Base-by-base conservation (phyloP, 1,284 basidiomycete genomes). In the Dichomitus squalens region DNA sequence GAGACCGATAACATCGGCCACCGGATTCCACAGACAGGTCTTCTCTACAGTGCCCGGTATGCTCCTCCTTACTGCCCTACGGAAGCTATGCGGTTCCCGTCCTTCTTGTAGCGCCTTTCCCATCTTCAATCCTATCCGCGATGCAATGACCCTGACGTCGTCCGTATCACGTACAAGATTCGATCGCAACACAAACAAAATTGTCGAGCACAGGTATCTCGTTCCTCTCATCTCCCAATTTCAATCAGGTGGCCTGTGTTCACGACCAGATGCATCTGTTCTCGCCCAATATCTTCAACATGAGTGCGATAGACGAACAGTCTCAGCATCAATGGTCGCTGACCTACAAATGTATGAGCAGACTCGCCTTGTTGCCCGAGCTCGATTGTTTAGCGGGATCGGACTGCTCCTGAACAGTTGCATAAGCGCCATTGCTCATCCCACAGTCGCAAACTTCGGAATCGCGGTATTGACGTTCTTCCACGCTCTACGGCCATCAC, bases 1-100 rank as follows among this genome's bases (percentile, higher is more conserved):
- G 60, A 47, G 27, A 49, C 60, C 60, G 60, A 62, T 57, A 36
- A 12, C 27, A 59, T 57, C 60, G 60, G 60, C 52, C 55, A 47
- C 60, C 60, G 60, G 60, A 41, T 35, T 34, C 52, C 60, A 52
- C 52, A 40, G 49, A 52, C 23, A 41, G 50, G 21, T n/a, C 43
- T 47, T 52, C 49, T 54, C 44, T 47, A 34, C 49, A 53, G 34
- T 40, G 35, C 16, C 57, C 57, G 57, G 49, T 41, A 39, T 27
- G 43, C 41, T 25, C 41, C 41, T 43, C 12, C 23, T 43, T 8
- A 25, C 25, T 14, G 23, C 25, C 29, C 49, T 18, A 9, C 11
- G 31, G 34, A 41, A 21, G 31, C 53, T 29, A 18, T 49, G 20
- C 39, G 2, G 16, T 41, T 46, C 31, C 21, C n/a, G 33, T 43